Evolutionary conservation across 805 yeast species (phyloP).

Genomic region (Limtongozyma cylindracea): DNA sequence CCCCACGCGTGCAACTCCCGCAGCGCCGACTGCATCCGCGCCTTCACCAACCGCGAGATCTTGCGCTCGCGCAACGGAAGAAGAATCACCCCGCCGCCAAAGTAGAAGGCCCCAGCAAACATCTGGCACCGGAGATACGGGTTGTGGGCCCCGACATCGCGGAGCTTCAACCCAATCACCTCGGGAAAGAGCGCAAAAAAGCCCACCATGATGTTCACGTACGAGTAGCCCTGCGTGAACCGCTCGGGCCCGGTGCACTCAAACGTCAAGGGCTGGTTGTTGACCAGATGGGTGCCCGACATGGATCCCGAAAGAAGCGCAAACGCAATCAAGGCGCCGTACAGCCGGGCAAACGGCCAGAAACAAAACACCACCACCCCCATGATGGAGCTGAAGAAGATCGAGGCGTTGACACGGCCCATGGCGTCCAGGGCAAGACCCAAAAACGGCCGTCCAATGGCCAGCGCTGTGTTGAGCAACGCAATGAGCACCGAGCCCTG

Average conservation of each 20-base stretch:
- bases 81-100: background rate
- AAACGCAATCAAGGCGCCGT: constrained; percentile 8
- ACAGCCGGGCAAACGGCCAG: constrained; percentile 12
- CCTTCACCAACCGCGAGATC: no score
- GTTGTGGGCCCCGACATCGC: background rate
- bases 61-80: no score
- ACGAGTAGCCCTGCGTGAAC: no score
- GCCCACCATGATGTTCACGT: background rate
- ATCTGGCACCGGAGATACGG: background rate
- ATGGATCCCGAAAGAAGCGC: constrained; percentile 8
- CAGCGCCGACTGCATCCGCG: no score
- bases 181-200: background rate
- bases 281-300: constrained; percentile 7
- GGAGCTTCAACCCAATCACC: background rate
- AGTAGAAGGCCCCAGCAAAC: background rate
- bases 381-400: constrained; percentile 4
- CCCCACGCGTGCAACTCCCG: no score
- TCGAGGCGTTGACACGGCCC: constrained; percentile 17
- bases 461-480: constrained; percentile 14
- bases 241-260: no score
- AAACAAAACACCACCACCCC: constrained; percentile 8
- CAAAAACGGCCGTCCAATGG: constrained; percentile 22
- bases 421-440: constrained; percentile 18
- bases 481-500: constrained; percentile 13
- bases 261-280: constrained; percentile 4